Percentiles rank a stretch among this genome's conserved stretches.
Evolutionary conservation across 495 filamentous ascomycete genomes (phyloP).

Genomic region (Tuber umbilicatum): DNA sequence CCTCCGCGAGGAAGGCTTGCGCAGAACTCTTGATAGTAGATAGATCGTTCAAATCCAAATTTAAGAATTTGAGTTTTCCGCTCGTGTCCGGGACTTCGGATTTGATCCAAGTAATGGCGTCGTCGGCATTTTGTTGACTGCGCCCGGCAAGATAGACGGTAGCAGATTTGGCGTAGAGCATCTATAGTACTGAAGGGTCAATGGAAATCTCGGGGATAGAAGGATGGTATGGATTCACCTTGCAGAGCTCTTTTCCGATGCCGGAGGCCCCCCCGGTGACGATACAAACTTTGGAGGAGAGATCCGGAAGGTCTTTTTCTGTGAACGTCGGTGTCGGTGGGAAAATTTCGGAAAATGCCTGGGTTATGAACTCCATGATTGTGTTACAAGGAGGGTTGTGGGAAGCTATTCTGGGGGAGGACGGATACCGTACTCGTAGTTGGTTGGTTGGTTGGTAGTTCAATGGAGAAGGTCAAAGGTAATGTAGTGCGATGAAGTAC

Average conservation of each 20-base stretch:
- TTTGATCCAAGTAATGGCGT: slow-evolving; percentile 44
- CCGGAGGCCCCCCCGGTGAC: slow-evolving; percentile 46
- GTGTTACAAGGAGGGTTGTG: not conserved
- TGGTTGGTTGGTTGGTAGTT: not conserved
- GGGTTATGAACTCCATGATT: not conserved
- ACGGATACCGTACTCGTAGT: not conserved
- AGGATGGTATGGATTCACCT: slow-evolving; percentile 5
- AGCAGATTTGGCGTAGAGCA: slow-evolving; percentile 44
- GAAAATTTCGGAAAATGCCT: slow-evolving; percentile 4
- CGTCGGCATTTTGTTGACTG: slow-evolving; percentile 42
- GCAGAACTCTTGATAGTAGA: slow-evolving; percentile 49
- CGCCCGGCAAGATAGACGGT: slow-evolving; percentile 47
- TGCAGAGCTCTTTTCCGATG: slow-evolving; percentile 45
- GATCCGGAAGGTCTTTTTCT: slow-evolving; percentile 22
- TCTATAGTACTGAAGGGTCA: slow-evolving; percentile 14
- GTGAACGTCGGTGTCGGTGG: slow-evolving; percentile 21
- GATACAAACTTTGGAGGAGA: slow-evolving; percentile 26
- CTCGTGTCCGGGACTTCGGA: slow-evolving; percentile 7
- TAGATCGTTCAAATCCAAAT: slow-evolving; percentile 50
- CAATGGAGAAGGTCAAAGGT: not conserved
- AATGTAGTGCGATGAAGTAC: not conserved
- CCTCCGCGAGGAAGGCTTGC: slow-evolving; percentile 43
- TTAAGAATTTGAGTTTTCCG: slow-evolving; percentile 46
- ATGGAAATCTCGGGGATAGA: not conserved
- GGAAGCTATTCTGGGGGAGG: not conserved